These are phyloP conservation scores for Macrolepiota albuminosa DNA, from an alignment of 768 basidiomycete species.

Conservation along the genomic window DNA sequence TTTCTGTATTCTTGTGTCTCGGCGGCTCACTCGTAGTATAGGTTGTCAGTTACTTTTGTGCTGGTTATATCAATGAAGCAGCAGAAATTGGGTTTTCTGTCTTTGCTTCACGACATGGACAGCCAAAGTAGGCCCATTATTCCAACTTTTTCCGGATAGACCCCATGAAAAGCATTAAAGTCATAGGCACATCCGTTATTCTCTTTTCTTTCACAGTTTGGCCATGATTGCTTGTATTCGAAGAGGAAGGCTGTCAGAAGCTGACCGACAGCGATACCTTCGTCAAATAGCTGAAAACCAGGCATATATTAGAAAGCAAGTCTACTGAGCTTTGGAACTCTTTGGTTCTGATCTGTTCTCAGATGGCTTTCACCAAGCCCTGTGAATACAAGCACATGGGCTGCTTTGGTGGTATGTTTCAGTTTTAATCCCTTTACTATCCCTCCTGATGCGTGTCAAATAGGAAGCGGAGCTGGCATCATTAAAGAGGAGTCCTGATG, in stretches of 20 bases:
- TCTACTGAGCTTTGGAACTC: slow-evolving; percentile 3
- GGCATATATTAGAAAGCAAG: slow-evolving; percentile 53
- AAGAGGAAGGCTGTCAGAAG: too few relatives aligned
- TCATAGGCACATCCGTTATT: too few relatives aligned
- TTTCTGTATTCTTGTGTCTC: neutral
- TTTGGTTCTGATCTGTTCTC: neutral
- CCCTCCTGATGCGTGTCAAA: neutral
- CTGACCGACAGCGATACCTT: slow-evolving; percentile 39
- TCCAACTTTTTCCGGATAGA: too few relatives aligned
- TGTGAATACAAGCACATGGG: slow-evolving; percentile 65
- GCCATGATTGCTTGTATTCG: too few relatives aligned
- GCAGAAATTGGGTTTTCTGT: slow-evolving; percentile 59
- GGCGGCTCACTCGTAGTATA: slow-evolving; percentile 17
- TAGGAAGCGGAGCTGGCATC: slow-evolving; percentile 72
- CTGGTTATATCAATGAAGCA: slow-evolving; percentile 56
- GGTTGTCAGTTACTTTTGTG: slow-evolving; percentile 61
- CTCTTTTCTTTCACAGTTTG: too few relatives aligned
- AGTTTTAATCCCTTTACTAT: neutral
- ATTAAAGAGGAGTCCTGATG: slow-evolving; percentile 47
- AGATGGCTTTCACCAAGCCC: slow-evolving; percentile 72
- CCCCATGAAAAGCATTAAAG: too few relatives aligned
- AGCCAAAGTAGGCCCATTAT: too few relatives aligned
- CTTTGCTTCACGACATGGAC: slow-evolving; percentile 51
- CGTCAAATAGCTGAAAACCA: slow-evolving; percentile 60
- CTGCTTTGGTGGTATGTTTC: slow-evolving; percentile 55